A percentile compares a stretch with the other conserved stretches of the same genome.
Conservation (phyloP, 2,329 filamentous ascomycete genomes). For the Macrophomina phaseolina region DNA sequence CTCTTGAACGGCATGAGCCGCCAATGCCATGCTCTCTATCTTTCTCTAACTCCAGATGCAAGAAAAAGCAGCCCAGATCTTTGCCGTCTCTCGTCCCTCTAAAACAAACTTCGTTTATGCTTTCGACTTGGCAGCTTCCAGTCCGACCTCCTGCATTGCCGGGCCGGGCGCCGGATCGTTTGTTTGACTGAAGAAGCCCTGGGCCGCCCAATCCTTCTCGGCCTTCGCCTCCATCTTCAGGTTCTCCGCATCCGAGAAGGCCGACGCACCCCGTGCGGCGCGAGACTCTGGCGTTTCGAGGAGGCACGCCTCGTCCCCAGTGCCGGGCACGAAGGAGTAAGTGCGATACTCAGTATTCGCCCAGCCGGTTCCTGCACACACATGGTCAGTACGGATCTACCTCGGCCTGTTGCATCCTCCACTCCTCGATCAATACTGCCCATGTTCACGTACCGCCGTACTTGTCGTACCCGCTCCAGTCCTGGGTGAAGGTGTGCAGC, state of each 20-base stretch:
- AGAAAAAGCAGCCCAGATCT: not conserved
- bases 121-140: slow-evolving; percentile 2
- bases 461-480: slow-evolving; percentile 68
- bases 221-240: slow-evolving; percentile 22
- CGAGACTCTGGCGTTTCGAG: slow-evolving; percentile 43
- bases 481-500: slow-evolving; percentile 82
- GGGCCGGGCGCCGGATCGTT: slow-evolving; percentile 15
- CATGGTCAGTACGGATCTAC: too few species aligned
- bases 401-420: not conserved
- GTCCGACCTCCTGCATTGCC: slow-evolving; percentile 10
- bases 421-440: not conserved
- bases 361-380: slow-evolving; percentile 70
- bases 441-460: slow-evolving; percentile 47
- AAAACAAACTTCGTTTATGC: not conserved
- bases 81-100: not conserved
- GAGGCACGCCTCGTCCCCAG: slow-evolving; percentile 37
- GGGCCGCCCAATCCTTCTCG: not conserved
- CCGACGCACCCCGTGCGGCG: slow-evolving; percentile 24
- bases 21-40: not conserved
- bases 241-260: slow-evolving; percentile 26
- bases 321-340: slow-evolving; percentile 64
- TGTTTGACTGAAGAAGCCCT: not conserved
- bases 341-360: slow-evolving; percentile 74
- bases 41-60: not conserved
- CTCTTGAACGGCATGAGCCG: not conserved